Evolutionary conservation across 78 protist species (phyloP).

Genomic region (Cyanophora paradoxa): DNA sequence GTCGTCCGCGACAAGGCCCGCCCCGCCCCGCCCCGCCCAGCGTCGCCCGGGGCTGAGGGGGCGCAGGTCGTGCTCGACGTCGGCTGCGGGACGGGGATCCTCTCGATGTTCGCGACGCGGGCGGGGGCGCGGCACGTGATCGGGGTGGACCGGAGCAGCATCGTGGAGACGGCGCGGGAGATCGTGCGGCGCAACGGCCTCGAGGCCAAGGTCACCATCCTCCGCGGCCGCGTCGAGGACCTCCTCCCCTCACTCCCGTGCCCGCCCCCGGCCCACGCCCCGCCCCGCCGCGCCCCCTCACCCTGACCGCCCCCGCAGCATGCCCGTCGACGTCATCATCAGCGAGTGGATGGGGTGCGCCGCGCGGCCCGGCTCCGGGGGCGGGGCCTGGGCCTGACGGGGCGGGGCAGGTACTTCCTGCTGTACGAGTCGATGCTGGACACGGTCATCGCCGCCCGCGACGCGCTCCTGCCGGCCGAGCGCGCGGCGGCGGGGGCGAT

Average conservation of each 20-base stretch:
- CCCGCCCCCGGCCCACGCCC: no score
- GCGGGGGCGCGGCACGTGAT: constrained; percentile 21
- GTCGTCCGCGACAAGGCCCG: no score
- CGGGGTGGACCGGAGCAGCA: constrained; percentile 8
- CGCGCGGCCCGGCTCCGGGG: no score
- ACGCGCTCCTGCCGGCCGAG: constrained; percentile 68
- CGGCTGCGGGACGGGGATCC: constrained; percentile 47
- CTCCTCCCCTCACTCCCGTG: no score
- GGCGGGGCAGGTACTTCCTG: constrained; percentile 92
- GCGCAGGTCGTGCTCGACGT: constrained; percentile 26
- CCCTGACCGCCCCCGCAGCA: neutral
- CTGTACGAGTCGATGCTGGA: constrained; percentile 93
- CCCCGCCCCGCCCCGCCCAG: neutral
- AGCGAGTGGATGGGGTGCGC: constrained; percentile 32
- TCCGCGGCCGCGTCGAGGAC: neutral
- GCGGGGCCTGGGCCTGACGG: constrained; percentile 90
- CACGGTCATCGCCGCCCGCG: constrained; percentile 92
- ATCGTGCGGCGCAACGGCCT: neutral
- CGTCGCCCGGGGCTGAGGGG: neutral
- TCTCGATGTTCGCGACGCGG: constrained; percentile 16
- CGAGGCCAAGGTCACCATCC: neutral
- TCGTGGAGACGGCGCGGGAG: neutral
- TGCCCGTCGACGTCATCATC: constrained; percentile 81
- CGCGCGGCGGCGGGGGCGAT: no score
- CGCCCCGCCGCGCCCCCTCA: no score